Evolutionary conservation across 495 filamentous ascomycete species (phyloP).

Genomic region (Neurospora terricola): DNA sequence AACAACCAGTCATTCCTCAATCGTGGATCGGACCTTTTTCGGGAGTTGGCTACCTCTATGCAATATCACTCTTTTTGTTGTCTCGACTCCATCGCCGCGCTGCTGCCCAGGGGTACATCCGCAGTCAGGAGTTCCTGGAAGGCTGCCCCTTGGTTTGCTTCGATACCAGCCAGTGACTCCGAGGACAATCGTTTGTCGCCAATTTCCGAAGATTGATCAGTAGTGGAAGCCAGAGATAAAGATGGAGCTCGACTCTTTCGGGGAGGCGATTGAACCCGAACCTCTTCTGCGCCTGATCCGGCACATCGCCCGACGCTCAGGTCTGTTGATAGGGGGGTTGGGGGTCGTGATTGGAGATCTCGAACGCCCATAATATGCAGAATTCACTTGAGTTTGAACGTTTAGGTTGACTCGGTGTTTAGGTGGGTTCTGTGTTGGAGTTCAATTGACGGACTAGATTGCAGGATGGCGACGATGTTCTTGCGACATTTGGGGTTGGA

Average conservation of each 20-base stretch:
- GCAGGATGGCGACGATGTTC: neutral
- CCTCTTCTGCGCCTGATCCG: neutral
- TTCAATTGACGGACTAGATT: neutral
- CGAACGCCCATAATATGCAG: neutral
- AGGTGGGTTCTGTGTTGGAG: neutral
- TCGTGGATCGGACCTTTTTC: too few relatives aligned
- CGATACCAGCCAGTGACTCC: neutral
- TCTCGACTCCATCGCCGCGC: neutral
- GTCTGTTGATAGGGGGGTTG: neutral
- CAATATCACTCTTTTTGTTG: neutral
- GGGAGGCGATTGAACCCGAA: neutral
- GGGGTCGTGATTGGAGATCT: neutral
- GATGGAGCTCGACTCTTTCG: neutral
- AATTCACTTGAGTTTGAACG: neutral
- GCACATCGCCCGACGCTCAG: neutral
- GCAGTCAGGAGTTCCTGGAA: neutral
- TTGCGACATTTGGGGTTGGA: neutral
- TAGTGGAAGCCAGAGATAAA: neutral
- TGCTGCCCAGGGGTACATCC: neutral
- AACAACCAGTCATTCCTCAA: too few relatives aligned
- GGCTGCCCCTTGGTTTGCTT: neutral
- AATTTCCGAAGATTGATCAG: neutral
- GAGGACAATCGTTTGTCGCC: neutral
- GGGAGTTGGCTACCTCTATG: too few relatives aligned
- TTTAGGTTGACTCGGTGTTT: neutral